Evolutionary conservation across 2,329 filamentous ascomycete species (phyloP), one percentile per base, ranked within the genome.

Genomic region (Aspergillus melleus): DNA sequence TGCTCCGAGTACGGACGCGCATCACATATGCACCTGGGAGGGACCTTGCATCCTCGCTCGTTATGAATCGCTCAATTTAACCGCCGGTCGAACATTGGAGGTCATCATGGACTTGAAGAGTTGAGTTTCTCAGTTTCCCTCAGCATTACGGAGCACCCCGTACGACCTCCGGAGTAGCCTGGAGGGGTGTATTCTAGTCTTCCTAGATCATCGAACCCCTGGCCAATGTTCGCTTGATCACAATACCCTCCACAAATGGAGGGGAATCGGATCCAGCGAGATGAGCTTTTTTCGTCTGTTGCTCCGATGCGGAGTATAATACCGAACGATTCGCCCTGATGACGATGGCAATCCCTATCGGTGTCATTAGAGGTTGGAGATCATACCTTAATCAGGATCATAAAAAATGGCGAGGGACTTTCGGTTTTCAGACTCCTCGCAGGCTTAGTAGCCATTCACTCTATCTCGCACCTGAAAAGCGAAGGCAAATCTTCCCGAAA

Each of bases 1-100:
- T 49, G 51, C 55, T 39, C 50, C 36, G 36, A 42, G 36, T 42
- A 42, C 36, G 30, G 36, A 39, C 36, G 59, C 60, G 60, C 62
- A 62, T 22, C 51, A 54, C 20, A 36, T 47, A 64, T 64, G 62
- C 58, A 63, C 50, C 32, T 32, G 49, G 53, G 59, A 39, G 54
- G 61, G 60, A 59, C 62, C 64, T 64, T 66, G 64, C 47, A 19
- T 55, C 52, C 39, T 49, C 54, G 36, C 29, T 39, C 46, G 58
- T 46, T 50, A 49, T 49, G 6, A 42, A 46, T 58, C 49, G 49
- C 55, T 22, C 36, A 11, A 24, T 14, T 14, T 24, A 47, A 47
- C 19, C 44, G 44, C 44, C 44, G 44, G 44, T n/a, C 36, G 14
- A 42, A 42, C 16, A 6, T 29, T 9, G 0, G 26, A 29, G 26